Evolutionary conservation across 139 green algal genomes (phyloP).

Genomic region (Picochlorum costavermella): DNA sequence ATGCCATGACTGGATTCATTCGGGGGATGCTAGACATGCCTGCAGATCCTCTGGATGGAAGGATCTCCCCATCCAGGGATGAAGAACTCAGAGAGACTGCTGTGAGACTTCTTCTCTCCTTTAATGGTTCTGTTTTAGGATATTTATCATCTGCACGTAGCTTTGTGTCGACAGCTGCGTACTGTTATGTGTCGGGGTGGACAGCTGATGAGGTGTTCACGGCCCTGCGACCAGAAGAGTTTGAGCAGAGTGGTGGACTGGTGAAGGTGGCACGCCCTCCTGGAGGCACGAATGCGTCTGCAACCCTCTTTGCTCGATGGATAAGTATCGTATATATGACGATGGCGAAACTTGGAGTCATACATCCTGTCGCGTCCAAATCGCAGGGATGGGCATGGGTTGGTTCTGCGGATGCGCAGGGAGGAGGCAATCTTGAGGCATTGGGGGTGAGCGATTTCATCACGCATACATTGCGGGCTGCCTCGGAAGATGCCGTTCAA

Average conservation of each 20-base stretch:
- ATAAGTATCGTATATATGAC: slow-evolving; percentile 48
- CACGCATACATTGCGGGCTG: slow-evolving; percentile 14
- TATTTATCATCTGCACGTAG: slow-evolving; percentile 18
- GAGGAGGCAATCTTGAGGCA: slow-evolving; percentile 12
- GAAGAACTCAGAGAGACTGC: slow-evolving; percentile 20
- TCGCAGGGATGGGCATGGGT: slow-evolving; percentile 25
- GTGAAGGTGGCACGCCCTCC: not conserved
- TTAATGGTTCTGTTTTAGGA: slow-evolving; percentile 51
- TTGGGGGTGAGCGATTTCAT: slow-evolving; percentile 33
- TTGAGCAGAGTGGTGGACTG: slow-evolving; percentile 17
- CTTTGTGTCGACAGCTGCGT: slow-evolving; percentile 37
- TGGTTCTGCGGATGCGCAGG: slow-evolving; percentile 11
- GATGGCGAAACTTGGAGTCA: slow-evolving; percentile 55
- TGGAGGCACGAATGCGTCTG: slow-evolving; percentile 7
- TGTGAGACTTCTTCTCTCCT: slow-evolving; percentile 52
- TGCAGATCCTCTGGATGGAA: not conserved
- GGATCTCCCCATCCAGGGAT: not conserved
- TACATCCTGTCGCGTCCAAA: slow-evolving; percentile 32
- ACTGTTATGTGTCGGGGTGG: slow-evolving; percentile 31
- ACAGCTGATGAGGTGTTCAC: slow-evolving; percentile 36
- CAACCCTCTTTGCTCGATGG: slow-evolving; percentile 28
- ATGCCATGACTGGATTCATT: slow-evolving; percentile 2
- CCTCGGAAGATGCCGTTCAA: not conserved
- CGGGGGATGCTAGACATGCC: not conserved
- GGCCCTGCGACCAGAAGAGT: slow-evolving; percentile 29